Base-by-base conservation (phyloP, 345 rosid species). In the Eucalyptus grandis region DNA sequence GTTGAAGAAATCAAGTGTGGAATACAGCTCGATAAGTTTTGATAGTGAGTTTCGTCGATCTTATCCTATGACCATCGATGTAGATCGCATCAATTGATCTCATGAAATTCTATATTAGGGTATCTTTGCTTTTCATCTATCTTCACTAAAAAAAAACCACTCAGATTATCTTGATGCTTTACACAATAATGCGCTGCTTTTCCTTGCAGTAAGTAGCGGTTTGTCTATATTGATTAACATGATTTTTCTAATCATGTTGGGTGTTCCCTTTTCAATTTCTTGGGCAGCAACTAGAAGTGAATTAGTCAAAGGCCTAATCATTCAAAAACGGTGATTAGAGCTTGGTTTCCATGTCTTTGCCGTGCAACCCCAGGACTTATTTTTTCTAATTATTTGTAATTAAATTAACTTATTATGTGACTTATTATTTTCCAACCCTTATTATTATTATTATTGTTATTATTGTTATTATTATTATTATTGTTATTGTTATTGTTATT, bases 31-130 rank as follows among this genome's bases (percentile, higher is more conserved):
- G 6, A 6, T 19, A 24, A 27, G 47, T 37, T 37, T 16, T 19
- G 27, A 72, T 31, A 21, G 14, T 5, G 15, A 77, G 47, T 37
- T 37, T 40, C 4, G 2, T 77, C 9, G 14, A 77, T 77, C 83
- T 37, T 77, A 37, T 21, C 83, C 83, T 37, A 11, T 40, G 47
- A 37, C 13, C 27, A 4, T 77, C 5, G 9, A 21, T 14, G 2
- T 19, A 10, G 47, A 77, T 21, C 5, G 7, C 8, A 37, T 77
- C 5, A 13, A 21, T 21, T 11, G 47, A 6, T 21, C 83, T 37
- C 7, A 4, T 4, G 27, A 31, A 22, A 77, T 6, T 77, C 1
- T 22, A 0, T 6, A 44, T 21, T 11, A 21, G 14, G 5, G 7
- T 21, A 6, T 6, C 15, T 77, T 77, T 4, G 8, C 12, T 77